These are phyloP conservation scores for Hanseniaspora lachancei DNA, from an alignment of 805 yeast species.

Conservation along the genomic window DNA sequence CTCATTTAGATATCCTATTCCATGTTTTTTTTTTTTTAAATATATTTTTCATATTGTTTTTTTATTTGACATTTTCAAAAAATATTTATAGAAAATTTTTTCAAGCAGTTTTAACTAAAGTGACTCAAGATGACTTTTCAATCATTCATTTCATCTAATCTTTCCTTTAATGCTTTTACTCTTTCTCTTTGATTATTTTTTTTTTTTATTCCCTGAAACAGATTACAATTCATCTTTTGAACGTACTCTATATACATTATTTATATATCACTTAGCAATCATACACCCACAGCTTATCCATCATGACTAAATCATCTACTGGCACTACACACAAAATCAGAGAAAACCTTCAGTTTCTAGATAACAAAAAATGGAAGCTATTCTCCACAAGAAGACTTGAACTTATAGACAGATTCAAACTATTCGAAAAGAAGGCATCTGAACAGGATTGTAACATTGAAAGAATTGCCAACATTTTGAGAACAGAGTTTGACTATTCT, in stretches of 20 bases:
- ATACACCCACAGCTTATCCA: slow-evolving; percentile 14
- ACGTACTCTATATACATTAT: too few species aligned
- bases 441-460: slow-evolving; percentile 80
- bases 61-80: background rate
- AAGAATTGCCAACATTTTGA: slow-evolving; percentile 61
- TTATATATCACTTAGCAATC: too few species aligned
- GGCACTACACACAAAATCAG: slow-evolving; percentile 35
- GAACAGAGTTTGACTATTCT: slow-evolving; percentile 67
- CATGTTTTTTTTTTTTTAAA: too few species aligned
- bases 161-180: background rate
- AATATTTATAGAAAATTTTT: background rate
- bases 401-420: slow-evolving; percentile 60
- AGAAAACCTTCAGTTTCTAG: slow-evolving; percentile 53
- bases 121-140: background rate
- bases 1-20: too few species aligned
- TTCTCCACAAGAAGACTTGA: slow-evolving; percentile 85
- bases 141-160: too few species aligned
- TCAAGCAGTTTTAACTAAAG: background rate
- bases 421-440: slow-evolving; percentile 62
- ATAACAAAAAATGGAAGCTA: slow-evolving; percentile 75
- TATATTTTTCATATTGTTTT: too few species aligned
- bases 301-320: slow-evolving; percentile 14
- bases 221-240: too few species aligned
- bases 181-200: background rate
- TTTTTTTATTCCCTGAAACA: too few species aligned